Evolutionary conservation across 768 basidiomycete species (phyloP), one percentile per base, ranked within the genome.

Genomic region (Hericium coralloides): DNA sequence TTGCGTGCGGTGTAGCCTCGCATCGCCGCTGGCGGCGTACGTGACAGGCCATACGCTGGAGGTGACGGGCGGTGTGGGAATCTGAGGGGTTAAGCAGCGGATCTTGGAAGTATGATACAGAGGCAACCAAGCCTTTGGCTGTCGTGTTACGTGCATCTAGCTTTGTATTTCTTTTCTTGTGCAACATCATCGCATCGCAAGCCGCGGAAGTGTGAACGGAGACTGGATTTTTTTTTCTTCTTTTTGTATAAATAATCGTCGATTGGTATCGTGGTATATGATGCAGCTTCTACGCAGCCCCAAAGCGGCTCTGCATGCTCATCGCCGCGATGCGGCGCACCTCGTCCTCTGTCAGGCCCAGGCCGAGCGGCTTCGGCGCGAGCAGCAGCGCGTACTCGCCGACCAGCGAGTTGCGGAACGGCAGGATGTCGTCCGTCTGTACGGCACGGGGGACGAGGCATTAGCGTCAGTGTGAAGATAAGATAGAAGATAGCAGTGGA

Each of bases 371-470:
- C n/a, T 80, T 73, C 22, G 72, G 67, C 0, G 91, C 91, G 54
- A 92, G 73, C 38, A 93, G 78, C 6, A 92, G 72, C 0, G 90
- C 89, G 60, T 93, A 93, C 67, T 93, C 91, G 3, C 75, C 88
- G 0, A 84, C 64, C 2, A 92, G 73, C 3, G 85, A 83, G 9
- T 83, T 92, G 23, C 81, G 79, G 70, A 92, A 92, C 0, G 84
- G 83, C 17, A 93, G 81, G 4, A 77, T 82, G 66, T 93, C 91
- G 65, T 92, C 91, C 36, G 90, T 92, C 90, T 92, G 60, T n/a
- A 38, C 22, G 49, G 20, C n/a, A 38, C 31, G 53, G 25, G 12
- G 39, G 31, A 18, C 55, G 20, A n/a, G 17, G 22, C 25, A 38
- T 25, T 20, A 59, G 12, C 39, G 10, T 25, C 15, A 49, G 23